These are phyloP conservation scores for Mycena pura DNA, from an alignment of 768 basidiomycete genomes.

Conservation along the genomic window DNA sequence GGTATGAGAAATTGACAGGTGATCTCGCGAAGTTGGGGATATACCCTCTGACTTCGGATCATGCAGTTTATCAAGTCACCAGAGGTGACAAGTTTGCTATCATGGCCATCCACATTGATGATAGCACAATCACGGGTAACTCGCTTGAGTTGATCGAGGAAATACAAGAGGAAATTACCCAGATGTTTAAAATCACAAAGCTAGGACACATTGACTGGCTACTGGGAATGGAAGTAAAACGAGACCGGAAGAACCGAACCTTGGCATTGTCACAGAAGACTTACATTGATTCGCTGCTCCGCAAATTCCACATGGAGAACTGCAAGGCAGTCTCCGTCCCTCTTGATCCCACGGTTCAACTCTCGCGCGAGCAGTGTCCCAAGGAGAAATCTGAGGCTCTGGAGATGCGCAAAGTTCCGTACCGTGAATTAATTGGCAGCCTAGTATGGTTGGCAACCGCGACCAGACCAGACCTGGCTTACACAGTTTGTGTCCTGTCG, in stretches of 20 bases:
- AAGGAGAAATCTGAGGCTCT: background rate
- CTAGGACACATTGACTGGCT: conserved; percentile 37
- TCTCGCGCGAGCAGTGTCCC: conserved; percentile 3
- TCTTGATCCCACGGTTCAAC: conserved; percentile 7
- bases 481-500: conserved; percentile 2
- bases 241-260: conserved; percentile 19
- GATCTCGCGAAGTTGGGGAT: conserved; percentile 23
- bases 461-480: conserved; percentile 13
- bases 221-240: conserved; percentile 40
- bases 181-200: conserved; percentile 38
- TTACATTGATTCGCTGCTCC: conserved; percentile 37
- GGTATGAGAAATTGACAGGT: conserved; percentile 34
- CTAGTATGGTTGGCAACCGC: conserved; percentile 8
- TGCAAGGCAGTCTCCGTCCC: conserved; percentile 10
- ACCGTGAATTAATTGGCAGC: conserved; percentile 7
- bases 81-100: conserved; percentile 10
- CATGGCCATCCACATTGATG: conserved; percentile 40
- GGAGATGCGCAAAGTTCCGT: background rate
- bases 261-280: conserved; percentile 37
- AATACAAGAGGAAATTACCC: conserved; percentile 31
- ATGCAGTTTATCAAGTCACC: conserved; percentile 20
- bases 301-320: conserved; percentile 22
- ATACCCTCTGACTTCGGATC: conserved; percentile 11
- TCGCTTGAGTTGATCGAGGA: conserved; percentile 18
- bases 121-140: conserved; percentile 37